These are phyloP conservation scores for Cymbopogon flexuosus DNA, from an alignment of 202 grass and related monocot genomes.

Conservation along the genomic window DNA sequence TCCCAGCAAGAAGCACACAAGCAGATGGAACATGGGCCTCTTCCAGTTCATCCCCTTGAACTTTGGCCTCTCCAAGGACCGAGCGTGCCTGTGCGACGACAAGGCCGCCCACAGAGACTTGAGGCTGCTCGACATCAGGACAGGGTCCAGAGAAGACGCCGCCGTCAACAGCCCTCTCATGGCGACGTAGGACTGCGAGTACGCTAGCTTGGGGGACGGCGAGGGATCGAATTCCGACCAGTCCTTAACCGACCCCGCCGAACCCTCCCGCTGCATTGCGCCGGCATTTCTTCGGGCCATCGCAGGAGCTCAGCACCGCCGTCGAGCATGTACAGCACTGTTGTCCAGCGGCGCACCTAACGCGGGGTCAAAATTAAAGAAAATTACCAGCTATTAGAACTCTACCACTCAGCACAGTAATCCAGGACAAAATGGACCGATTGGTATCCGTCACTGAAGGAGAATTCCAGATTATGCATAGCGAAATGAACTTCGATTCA, in stretches of 20 bases:
- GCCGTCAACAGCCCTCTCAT: slow-evolving; percentile 63
- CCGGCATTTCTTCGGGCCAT: slow-evolving; percentile 84
- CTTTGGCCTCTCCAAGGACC: slow-evolving; percentile 53
- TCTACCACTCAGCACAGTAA: background rate
- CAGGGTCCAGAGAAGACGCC: slow-evolving; percentile 45
- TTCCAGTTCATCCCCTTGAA: slow-evolving; percentile 66
- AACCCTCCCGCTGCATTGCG: slow-evolving; percentile 66
- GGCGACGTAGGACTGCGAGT: slow-evolving; percentile 65
- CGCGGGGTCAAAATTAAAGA: background rate
- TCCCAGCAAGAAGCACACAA: slow-evolving; percentile 65
- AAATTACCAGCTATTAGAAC: background rate
- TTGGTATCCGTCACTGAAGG: background rate
- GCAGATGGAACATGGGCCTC: slow-evolving; percentile 45
- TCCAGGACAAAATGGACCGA: background rate
- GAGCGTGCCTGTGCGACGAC: slow-evolving; percentile 52
- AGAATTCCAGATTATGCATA: background rate
- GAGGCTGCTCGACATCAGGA: slow-evolving; percentile 45
- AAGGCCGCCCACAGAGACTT: slow-evolving; percentile 54
- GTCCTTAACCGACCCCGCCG: slow-evolving; percentile 55
- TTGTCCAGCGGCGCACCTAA: slow-evolving; percentile 14
- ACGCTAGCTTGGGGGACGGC: slow-evolving; percentile 71
- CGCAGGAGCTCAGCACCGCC: slow-evolving; percentile 11
- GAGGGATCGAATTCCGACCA: slow-evolving; percentile 64
- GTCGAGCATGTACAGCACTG: slow-evolving; percentile 38
- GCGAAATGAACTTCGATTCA: background rate